Evolutionary conservation across 371 early-diverging fungal genomes (phyloP), one percentile per base, ranked within the genome.

Genomic region (Zychaea mexicana): DNA sequence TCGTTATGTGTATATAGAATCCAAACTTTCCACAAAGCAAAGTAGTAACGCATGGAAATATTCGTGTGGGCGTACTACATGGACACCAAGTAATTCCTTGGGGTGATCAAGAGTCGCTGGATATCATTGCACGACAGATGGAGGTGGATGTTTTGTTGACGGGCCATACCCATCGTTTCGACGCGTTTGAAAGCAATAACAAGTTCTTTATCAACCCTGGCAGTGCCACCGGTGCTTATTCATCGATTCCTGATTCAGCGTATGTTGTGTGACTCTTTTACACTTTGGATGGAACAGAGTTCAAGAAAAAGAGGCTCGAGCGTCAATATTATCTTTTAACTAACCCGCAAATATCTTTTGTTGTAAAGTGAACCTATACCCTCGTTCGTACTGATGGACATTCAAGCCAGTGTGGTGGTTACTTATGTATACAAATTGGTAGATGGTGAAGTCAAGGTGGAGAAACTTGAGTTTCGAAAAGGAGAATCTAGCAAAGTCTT

Each of bases 141-240:
- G 94, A 94, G 58, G 97, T 94, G 19, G 97, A 98, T 64, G 88
- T 98, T 21, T 74, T 98, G 39, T 76, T 96, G 9, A 82, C 87
- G 1, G 97, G 97, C 4, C 90, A 94, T 60, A 95, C 96, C 2
- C 95, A 95, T 74, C 76, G 83, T 52, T 94, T 96, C 56, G 94
- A 95, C 71, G 95, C 94, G 17, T 94, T 86, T 74, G 97, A 96
- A 78, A 83, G 85, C 55, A 93, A 96, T 57, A 94, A 94, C 19
- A 74, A 90, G 66, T 94, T 95, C 69, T 98, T 92, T 72, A 87
- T 96, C 46, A 95, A 97, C 69, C 98, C 98, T 12, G 98, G 98
- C 22, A 91, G 91, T 45, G 95, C 95, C 9, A 98, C 98, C 0
- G 98, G 97, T 36, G 94, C 94, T 6, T 90, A 85, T 65, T 72